phyloP scores from a whole-genome alignment of 1,139 yeast species.

The Yamadazyma oceani region DNA sequence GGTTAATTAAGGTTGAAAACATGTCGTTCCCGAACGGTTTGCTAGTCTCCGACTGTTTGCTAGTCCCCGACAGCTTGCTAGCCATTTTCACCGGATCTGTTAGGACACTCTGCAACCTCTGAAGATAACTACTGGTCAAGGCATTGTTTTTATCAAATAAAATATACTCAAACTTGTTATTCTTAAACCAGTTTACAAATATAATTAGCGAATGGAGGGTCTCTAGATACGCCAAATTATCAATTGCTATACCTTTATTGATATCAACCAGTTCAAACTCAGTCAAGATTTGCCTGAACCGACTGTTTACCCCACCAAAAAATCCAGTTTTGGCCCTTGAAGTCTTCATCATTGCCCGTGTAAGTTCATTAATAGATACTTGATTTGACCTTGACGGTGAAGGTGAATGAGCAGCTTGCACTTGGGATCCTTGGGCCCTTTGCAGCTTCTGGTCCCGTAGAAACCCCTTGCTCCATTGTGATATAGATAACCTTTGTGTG shows the following conservation, averaged over 20 bases:
- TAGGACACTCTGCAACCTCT: background rate
- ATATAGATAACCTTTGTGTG: background rate
- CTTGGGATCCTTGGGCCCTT: too few relatives aligned
- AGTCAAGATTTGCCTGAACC: conserved; percentile 4
- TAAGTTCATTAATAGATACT: background rate
- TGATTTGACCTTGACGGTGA: background rate
- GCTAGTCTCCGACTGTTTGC: background rate
- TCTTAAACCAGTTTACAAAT: conserved; percentile 23
- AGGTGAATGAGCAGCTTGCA: too few relatives aligned
- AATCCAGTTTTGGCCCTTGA: background rate
- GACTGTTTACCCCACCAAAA: conserved; percentile 6
- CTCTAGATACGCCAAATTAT: background rate
- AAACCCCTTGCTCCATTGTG: background rate
- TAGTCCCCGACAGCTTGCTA: too few relatives aligned
- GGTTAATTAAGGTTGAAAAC: background rate
- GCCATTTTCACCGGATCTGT: too few relatives aligned
- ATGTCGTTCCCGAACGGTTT: conserved; percentile 1
- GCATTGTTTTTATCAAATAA: conserved; percentile 11
- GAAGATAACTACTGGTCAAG: background rate
- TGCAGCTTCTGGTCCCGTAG: background rate
- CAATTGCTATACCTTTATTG: too few relatives aligned
- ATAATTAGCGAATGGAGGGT: conserved; percentile 1
- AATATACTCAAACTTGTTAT: conserved; percentile 21
- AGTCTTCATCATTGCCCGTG: background rate
- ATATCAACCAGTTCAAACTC: conserved; percentile 3